A percentile compares a stretch with the other conserved stretches of the same genome.
These are phyloP conservation scores for Bipolaris oryzae DNA, from an alignment of 2,329 filamentous ascomycete genomes.

Conservation along the genomic window DNA sequence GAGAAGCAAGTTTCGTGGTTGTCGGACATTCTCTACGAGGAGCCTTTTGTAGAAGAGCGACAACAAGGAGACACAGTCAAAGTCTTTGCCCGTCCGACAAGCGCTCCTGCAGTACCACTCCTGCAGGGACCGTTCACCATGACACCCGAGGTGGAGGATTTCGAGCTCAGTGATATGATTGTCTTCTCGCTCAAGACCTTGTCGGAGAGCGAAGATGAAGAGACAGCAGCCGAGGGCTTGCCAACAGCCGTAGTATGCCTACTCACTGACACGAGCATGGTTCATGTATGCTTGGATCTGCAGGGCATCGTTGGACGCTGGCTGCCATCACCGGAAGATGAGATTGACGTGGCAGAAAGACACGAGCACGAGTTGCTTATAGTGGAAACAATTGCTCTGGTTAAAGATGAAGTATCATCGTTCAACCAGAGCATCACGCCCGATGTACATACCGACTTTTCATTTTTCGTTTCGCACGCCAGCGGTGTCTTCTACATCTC, in stretches of 20 bases:
- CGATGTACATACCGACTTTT: constrained; percentile 62
- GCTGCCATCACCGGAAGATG: constrained; percentile 56
- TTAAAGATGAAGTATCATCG: constrained; percentile 30
- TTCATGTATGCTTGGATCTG: constrained; percentile 66
- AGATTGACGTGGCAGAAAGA: constrained; percentile 23
- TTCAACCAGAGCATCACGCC: constrained; percentile 62
- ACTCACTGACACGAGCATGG: constrained; percentile 60
- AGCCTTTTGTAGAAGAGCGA: constrained; percentile 52
- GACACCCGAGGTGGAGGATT: constrained; percentile 57
- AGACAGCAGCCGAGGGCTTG: constrained; percentile 54
- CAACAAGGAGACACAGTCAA: constrained; percentile 54
- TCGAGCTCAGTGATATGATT: constrained; percentile 66
- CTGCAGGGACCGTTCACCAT: constrained; percentile 67
- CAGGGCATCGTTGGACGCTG: constrained; percentile 68
- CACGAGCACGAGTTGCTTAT: constrained; percentile 42
- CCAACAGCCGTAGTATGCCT: constrained; percentile 65
- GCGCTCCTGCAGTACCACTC: constrained; percentile 62
- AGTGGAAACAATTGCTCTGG: constrained; percentile 50
- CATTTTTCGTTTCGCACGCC: constrained; percentile 63
- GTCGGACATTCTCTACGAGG: constrained; percentile 54
- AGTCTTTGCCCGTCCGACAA: constrained; percentile 61
- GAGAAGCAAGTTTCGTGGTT: constrained; percentile 67
- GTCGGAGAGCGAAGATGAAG: constrained; percentile 59
- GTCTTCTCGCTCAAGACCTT: constrained; percentile 58
- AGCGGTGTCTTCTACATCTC: constrained; percentile 62